A percentile compares a stretch with the other conserved stretches of the same genome.
Evolutionary conservation across 2,329 filamentous ascomycete species (phyloP).

Genomic region (Periglandula ipomoeae): DNA sequence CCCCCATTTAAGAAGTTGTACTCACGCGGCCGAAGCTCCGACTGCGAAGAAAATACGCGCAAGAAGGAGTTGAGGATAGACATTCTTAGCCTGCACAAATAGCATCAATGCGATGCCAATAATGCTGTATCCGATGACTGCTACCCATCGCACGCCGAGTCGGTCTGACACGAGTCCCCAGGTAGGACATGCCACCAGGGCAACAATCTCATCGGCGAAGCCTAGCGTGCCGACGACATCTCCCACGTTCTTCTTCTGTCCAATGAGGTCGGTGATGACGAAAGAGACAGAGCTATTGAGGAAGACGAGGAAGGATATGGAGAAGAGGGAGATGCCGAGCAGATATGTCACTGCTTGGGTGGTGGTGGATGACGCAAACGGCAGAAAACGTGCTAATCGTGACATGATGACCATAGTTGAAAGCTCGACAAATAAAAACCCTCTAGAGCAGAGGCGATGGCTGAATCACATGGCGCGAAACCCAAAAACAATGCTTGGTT

Average conservation of each 20-base stretch:
- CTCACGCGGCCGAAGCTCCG: slow-evolving; percentile 78
- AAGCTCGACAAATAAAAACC: background rate
- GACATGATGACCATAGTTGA: slow-evolving; percentile 20
- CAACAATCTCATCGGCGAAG: slow-evolving; percentile 76
- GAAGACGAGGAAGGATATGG: slow-evolving; percentile 83
- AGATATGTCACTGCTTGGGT: slow-evolving; percentile 66
- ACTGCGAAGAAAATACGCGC: slow-evolving; percentile 81
- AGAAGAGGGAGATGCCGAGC: slow-evolving; percentile 74
- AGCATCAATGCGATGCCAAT: slow-evolving; percentile 68
- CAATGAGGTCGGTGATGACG: slow-evolving; percentile 75
- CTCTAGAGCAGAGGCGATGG: slow-evolving; percentile 7
- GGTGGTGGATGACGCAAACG: slow-evolving; percentile 48
- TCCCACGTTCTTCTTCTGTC: slow-evolving; percentile 62
- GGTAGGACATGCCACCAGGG: slow-evolving; percentile 67
- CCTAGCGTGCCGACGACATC: slow-evolving; percentile 77
- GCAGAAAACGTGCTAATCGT: slow-evolving; percentile 37
- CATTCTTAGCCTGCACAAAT: slow-evolving; percentile 76
- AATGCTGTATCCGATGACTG: slow-evolving; percentile 70
- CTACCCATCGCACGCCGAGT: slow-evolving; percentile 63
- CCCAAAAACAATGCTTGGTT: background rate
- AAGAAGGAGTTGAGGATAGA: slow-evolving; percentile 82
- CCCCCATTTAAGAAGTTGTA: slow-evolving; percentile 3
- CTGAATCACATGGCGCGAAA: slow-evolving; percentile 10
- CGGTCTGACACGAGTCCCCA: slow-evolving; percentile 75
- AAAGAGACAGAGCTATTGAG: slow-evolving; percentile 79